Evolutionary conservation across 2,329 filamentous ascomycete species (phyloP).

Genomic region (Monosporascus sp.): DNA sequence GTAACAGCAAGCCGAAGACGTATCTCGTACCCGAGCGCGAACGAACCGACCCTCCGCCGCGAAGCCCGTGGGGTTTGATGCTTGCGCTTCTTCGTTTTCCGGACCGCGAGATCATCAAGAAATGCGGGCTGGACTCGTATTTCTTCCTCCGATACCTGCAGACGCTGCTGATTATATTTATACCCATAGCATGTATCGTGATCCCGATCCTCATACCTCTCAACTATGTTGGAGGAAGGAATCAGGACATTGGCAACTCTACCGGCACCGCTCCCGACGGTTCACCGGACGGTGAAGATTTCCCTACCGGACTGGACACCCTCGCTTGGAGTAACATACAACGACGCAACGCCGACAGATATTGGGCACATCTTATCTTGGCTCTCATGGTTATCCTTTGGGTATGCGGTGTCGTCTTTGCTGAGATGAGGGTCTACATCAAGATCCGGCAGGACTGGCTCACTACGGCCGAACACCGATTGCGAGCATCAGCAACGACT

Average conservation of each 20-base stretch:
- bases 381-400: constrained; percentile 74
- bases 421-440: constrained; percentile 81
- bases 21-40: constrained; percentile 83
- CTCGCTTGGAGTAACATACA: constrained; percentile 86
- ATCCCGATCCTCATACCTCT: constrained; percentile 82
- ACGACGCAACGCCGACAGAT: constrained; percentile 57
- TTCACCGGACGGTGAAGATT: constrained; percentile 10
- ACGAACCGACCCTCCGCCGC: constrained; percentile 69
- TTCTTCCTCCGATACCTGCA: constrained; percentile 77
- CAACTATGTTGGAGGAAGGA: constrained; percentile 69
- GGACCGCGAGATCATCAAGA: constrained; percentile 82
- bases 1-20: constrained; percentile 67
- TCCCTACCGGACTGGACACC: constrained; percentile 67
- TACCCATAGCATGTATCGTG: constrained; percentile 72
- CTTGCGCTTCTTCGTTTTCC: constrained; percentile 60
- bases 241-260: constrained; percentile 42
- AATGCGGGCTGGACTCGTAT: constrained; percentile 93
- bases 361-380: constrained; percentile 80
- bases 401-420: constrained; percentile 82
- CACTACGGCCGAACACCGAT: constrained; percentile 88
- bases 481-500: constrained; percentile 90
- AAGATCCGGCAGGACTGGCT: constrained; percentile 91
- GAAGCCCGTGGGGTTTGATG: constrained; percentile 45
- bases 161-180: constrained; percentile 84
- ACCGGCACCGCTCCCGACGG: constrained; percentile 13